Evolutionary conservation across 1,284 basidiomycete species (phyloP), one percentile per base, ranked within the genome.

Genomic region (Veloboletus limbatus): DNA sequence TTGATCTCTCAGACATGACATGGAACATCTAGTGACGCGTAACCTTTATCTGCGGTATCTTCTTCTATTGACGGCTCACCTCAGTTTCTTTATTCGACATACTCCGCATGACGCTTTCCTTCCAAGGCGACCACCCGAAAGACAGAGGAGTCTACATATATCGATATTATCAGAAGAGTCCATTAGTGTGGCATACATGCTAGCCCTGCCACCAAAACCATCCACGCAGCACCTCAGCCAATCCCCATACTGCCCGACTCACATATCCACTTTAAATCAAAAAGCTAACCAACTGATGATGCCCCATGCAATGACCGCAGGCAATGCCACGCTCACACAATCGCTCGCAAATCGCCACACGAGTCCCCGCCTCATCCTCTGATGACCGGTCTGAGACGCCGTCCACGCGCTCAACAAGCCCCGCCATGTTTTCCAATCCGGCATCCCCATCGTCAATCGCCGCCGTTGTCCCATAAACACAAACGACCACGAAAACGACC

Each of bases 391-490:
- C 32, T 22, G 32, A 30, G 26, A 33, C 14, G n/a, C 18, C 21
- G 32, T 9, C n/a, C 24, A 27, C 30, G 11, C 8, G 24, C 53
- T 16, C 24, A 60, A 13, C 43, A 38, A 41, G 10, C 34, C 33
- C 10, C 40, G 8, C 48, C 45, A 51, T 3, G 33, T 27, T 17
- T 6, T 43, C 63, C 61, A 63, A 14, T 49, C 43, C 1, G 76
- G 74, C 21, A 67, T 31, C 11, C 60, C 59, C 3, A 77, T 17
- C 24, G 66, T 65, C 49, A 78, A 57, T 22, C 72, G 65, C 39
- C 73, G 66, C 21, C 71, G 59, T 28, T 74, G 64, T 1, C 74
- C 74, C 27, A 60, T 49, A 41, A 76, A 66, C 14, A 68, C 65
- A 52, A 78, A 76, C 8, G 69, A 63, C 66, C 69, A 71, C 27